Base-by-base conservation (phyloP, 2,329 filamentous ascomycete genomes). In the Aspergillus vadensis region DNA sequence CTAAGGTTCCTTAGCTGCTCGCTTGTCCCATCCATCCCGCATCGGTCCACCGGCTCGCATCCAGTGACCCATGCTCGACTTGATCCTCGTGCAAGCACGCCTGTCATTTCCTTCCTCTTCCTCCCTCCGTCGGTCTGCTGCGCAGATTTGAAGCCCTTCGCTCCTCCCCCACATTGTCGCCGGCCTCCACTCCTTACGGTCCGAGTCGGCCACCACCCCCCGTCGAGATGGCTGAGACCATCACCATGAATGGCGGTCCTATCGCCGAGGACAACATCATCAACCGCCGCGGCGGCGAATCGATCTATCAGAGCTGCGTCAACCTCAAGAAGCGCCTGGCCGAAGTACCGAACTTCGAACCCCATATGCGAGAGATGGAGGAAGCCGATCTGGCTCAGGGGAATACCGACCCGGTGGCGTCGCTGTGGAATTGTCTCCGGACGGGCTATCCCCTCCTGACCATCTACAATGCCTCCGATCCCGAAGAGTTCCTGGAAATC, bases 201-300 rank as follows among this genome's bases (percentile, higher is more conserved):
- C 61, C 56, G 55, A 59, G 55, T 66, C 59, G 66, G 65, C 67
- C 63, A 60, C 59, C 32, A 14, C 65, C 60, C 60, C 60, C 65
- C 60, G 61, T 63, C 63, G 67, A 69, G 50, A 78, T 79, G 76
- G 74, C 77, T 60, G 68, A 74, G 55, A 61, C 74, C 64, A 63
- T 68, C 62, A 67, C 67, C 53, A 69, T 71, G 63, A 72, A 68
- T 58, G 73, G 74, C 63, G 73, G 69, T 61, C 76, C 77, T 58
- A 69, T 91, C 70, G 90, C 92, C 62, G 92, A 90, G 61, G 86
- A 91, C 76, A 97, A 97, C 77, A 96, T 99, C 76, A 97, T 99
- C 83, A 99, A 99, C 79, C 91, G 94, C 77, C 91, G 91, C 75
- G 95, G 93, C 74, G 93, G 97, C 75, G 93, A 95, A 66, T 97